These are phyloP conservation scores for Boletus sp. DNA, from an alignment of 1,284 basidiomycete species.

Conservation along the genomic window DNA sequence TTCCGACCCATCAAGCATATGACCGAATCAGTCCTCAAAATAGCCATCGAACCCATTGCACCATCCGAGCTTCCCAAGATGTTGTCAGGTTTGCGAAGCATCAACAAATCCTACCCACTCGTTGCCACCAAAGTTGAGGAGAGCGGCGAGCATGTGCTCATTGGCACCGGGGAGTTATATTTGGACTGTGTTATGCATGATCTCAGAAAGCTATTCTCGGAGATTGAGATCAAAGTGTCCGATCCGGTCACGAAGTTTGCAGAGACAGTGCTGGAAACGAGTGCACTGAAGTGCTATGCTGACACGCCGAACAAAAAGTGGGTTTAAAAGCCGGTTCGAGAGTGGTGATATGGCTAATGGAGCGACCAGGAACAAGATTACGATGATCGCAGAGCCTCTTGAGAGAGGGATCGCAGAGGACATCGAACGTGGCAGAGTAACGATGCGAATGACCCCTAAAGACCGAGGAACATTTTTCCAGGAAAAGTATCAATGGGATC, in stretches of 20 bases:
- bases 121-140: slow-evolving; percentile 97
- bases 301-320: slow-evolving; percentile 99
- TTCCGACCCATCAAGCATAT: slow-evolving; percentile 96
- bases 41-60: slow-evolving; percentile 97
- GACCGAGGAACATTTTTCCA: slow-evolving; percentile 94
- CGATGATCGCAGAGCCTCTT: slow-evolving; percentile 97
- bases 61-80: slow-evolving; percentile 99
- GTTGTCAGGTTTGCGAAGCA: slow-evolving; percentile 93
- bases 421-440: slow-evolving; percentile 88
- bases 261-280: slow-evolving; percentile 98
- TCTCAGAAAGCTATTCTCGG: slow-evolving; percentile 88
- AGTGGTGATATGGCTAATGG: slow-evolving; percentile 17
- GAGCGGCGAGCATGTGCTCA: slow-evolving; percentile 95
- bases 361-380: slow-evolving; percentile 82
- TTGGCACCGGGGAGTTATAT: slow-evolving; percentile 97
- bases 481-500: slow-evolving; percentile 97
- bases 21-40: slow-evolving; percentile 97
- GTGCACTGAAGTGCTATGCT: slow-evolving; percentile 97
- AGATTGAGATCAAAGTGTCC: slow-evolving; percentile 99
- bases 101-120: slow-evolving; percentile 98
- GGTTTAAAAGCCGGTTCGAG: slow-evolving; percentile 26
- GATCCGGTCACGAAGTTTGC: slow-evolving; percentile 99
- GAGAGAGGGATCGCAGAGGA: slow-evolving; percentile 95
- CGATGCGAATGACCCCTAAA: slow-evolving; percentile 92
- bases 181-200: slow-evolving; percentile 98